phyloP scores from a whole-genome alignment of 2,329 filamentous ascomycete genomes.

The Cladosporium sp. region DNA sequence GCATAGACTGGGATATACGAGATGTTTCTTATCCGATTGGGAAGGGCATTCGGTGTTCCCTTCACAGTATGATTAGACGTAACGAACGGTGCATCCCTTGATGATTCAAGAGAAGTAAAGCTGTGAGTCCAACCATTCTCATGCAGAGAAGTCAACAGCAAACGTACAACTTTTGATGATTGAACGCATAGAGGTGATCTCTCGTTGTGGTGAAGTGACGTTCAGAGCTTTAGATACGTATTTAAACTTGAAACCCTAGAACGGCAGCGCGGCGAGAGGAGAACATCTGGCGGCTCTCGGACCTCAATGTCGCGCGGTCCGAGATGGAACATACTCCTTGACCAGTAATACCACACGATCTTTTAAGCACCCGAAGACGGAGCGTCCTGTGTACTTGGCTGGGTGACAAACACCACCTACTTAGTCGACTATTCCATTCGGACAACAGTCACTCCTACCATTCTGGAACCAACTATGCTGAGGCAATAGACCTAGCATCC shows the following conservation, averaged over 20 bases:
- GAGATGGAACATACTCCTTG: background rate
- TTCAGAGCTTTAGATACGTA: background rate
- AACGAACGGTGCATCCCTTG: no score
- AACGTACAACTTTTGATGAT: no score
- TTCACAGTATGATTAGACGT: no score
- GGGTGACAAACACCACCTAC: background rate
- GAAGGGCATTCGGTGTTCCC: no score
- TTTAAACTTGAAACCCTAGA: background rate
- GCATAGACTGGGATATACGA: no score
- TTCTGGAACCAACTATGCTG: slow-evolving; percentile 6
- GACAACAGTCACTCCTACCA: background rate
- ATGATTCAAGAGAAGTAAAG: no score
- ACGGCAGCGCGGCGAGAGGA: background rate
- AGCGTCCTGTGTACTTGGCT: background rate
- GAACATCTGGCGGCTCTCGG: slow-evolving; percentile 4
- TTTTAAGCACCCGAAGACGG: background rate
- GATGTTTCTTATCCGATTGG: no score
- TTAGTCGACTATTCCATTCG: background rate
- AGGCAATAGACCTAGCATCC: background rate
- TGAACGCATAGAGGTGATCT: no score
- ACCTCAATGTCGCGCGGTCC: slow-evolving; percentile 1
- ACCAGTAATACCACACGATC: background rate
- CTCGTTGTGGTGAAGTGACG: background rate
- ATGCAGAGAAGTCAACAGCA: no score
- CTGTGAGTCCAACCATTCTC: no score